Evolutionary conservation across 106 monocot species (phyloP), one percentile per base, ranked within the genome.

Genomic region (Platanthera guangdongensis): DNA sequence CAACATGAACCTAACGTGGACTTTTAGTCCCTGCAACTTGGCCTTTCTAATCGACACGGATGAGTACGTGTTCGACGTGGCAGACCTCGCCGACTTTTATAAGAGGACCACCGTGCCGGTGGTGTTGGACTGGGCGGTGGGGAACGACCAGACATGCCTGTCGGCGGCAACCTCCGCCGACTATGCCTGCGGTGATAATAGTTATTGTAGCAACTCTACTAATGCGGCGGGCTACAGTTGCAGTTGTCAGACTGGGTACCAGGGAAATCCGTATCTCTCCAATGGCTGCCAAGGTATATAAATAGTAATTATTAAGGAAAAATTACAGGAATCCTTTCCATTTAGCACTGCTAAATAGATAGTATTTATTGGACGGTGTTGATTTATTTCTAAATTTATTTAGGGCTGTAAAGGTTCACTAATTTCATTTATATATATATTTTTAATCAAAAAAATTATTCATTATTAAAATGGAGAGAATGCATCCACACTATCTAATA

Each of bases 221-320:
- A 13, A 22, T 12, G 55, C 45, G 6, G 14, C 16, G 30, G 82
- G 82, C 0, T 83, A 83, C 53, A 64, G 55, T 0, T 83, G 82
- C 68, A 67, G 25, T 51, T 89, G 88, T 73, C 18, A 32, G 9
- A 18, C 22, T 6, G 89, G 89, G 12, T 84, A 67, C 59, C 15
- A n/a, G 0, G 89, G 89, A 10, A 89, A 89, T 19, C 86, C 89
- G 6, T 86, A 89, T 71, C 57, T 86, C 6, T 3, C 11, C 49
- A 10, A 68, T 73, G 88, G 88, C 0, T 89, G 85, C 62, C 71
- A 81, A 83, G 88, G 88, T 83, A 75, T 71, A 1, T 39, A 39
- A 39, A 39, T 39, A 39, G 3, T 39, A 39, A 39, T 39, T 39
- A 39, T 1, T 25, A 25, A 25, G 0, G 25, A 25, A 25, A 25